These are phyloP conservation scores for Pisolithus microcarpus DNA, from an alignment of 768 basidiomycete genomes.

Conservation along the genomic window DNA sequence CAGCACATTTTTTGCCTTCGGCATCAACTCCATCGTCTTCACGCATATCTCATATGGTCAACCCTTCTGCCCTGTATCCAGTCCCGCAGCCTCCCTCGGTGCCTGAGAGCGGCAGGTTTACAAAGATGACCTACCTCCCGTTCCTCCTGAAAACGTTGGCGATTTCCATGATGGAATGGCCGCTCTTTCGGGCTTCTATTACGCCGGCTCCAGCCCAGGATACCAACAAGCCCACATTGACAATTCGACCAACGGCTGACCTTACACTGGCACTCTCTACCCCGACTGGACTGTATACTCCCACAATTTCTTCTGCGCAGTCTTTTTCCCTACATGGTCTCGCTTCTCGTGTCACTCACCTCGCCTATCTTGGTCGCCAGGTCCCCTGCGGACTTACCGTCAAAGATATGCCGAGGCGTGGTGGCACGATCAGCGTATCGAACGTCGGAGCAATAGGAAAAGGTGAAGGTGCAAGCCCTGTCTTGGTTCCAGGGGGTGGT, in stretches of 20 bases:
- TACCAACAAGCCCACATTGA: constrained; percentile 53
- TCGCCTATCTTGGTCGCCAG: constrained; percentile 61
- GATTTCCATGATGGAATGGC: constrained; percentile 77
- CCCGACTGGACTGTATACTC: constrained; percentile 77
- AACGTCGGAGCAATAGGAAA: constrained; percentile 79
- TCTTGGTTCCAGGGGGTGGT: constrained; percentile 76
- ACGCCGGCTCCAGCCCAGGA: constrained; percentile 31
- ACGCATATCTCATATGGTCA: constrained; percentile 22
- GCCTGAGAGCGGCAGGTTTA: constrained; percentile 49
- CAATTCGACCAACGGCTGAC: constrained; percentile 67
- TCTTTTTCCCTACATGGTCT: constrained; percentile 51
- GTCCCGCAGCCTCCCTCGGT: constrained; percentile 35
- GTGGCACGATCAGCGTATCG: constrained; percentile 73
- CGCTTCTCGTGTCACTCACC: constrained; percentile 51
- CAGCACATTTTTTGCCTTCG: constrained; percentile 42
- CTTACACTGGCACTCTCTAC: constrained; percentile 74
- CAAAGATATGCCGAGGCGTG: constrained; percentile 64
- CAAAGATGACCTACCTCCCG: constrained; percentile 73
- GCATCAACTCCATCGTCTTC: constrained; percentile 29
- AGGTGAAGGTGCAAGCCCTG: constrained; percentile 63
- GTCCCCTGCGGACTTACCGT: constrained; percentile 57
- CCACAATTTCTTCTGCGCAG: constrained; percentile 55
- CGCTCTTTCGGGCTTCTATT: constrained; percentile 72
- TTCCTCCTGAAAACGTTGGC: constrained; percentile 78
- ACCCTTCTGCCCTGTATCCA: constrained; percentile 34